Conservation (phyloP, 257 asterid genomes). For the Fraxinus pennsylvanica region DNA sequence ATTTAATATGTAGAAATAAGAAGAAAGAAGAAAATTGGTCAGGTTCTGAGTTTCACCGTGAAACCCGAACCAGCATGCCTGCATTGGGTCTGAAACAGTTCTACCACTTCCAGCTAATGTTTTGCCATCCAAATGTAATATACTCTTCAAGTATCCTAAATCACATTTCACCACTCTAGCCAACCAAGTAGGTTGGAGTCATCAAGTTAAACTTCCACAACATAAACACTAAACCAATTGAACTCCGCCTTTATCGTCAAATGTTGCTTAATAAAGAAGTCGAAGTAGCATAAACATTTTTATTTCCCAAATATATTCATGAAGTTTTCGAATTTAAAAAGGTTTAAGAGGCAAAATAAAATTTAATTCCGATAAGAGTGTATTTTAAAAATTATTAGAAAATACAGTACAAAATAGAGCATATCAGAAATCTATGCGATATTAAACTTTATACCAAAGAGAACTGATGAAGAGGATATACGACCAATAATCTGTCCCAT, state of each 20-base stretch:
- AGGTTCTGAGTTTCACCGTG: background rate
- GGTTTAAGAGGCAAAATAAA: background rate
- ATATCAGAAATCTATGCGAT: background rate
- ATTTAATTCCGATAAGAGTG: background rate
- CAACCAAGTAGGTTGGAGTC: background rate
- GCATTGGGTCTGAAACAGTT: background rate
- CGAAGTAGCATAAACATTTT: background rate
- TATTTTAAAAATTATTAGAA: background rate
- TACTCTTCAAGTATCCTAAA: background rate
- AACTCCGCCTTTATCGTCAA: background rate
- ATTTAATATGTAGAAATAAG: too few relatives aligned
- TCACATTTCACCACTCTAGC: background rate
- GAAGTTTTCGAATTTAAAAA: too few relatives aligned
- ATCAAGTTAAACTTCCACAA: background rate
- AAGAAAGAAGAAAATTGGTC: background rate
- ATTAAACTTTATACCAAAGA: background rate
- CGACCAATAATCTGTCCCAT: background rate
- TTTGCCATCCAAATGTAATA: background rate
- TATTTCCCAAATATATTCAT: background rate
- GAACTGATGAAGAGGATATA: constrained; percentile 11
- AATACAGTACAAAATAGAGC: constrained; percentile 6
- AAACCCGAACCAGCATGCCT: background rate
- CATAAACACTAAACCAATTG: background rate
- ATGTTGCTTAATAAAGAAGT: too few relatives aligned
- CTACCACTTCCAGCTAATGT: background rate